Percentiles rank a stretch among this genome's conserved stretches.
Evolutionary conservation across 1,284 basidiomycete genomes (phyloP).

Genomic region (Irpex sp.): DNA sequence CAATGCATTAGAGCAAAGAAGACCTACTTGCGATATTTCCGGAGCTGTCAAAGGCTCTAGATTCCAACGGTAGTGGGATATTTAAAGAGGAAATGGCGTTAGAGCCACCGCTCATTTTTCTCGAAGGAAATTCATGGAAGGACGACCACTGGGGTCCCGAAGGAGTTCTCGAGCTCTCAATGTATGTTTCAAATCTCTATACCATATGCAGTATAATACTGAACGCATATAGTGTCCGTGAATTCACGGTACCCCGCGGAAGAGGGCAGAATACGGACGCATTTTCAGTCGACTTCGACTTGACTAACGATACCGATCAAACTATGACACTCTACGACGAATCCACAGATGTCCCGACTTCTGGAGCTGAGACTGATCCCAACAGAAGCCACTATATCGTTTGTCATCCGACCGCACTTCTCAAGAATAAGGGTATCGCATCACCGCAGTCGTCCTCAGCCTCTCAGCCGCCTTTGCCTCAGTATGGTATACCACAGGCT

Average conservation of each 20-base stretch:
- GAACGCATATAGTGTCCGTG: constrained; percentile 5
- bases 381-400: neutral
- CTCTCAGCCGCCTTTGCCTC: no score
- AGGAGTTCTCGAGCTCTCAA: neutral
- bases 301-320: neutral
- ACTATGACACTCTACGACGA: constrained; percentile 11
- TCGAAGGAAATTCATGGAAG: constrained; percentile 9
- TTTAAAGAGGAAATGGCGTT: constrained; percentile 5
- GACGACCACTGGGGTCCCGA: constrained; percentile 9
- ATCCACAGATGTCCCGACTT: neutral
- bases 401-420: neutral
- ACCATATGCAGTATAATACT: neutral
- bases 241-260: neutral
- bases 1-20: constrained; percentile 8
- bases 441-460: neutral
- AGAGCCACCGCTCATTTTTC: constrained; percentile 13
- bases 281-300: neutral
- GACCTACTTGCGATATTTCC: constrained; percentile 14
- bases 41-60: constrained; percentile 4
- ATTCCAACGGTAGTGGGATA: constrained; percentile 2
- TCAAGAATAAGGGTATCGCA: neutral
- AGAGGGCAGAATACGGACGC: neutral
- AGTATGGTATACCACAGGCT: no score
- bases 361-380: neutral
- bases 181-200: constrained; percentile 5